A percentile compares a stretch with the other conserved stretches of the same genome.
Evolutionary conservation across 768 basidiomycete species (phyloP).

Genomic region (Stropharia rugosoannulata): DNA sequence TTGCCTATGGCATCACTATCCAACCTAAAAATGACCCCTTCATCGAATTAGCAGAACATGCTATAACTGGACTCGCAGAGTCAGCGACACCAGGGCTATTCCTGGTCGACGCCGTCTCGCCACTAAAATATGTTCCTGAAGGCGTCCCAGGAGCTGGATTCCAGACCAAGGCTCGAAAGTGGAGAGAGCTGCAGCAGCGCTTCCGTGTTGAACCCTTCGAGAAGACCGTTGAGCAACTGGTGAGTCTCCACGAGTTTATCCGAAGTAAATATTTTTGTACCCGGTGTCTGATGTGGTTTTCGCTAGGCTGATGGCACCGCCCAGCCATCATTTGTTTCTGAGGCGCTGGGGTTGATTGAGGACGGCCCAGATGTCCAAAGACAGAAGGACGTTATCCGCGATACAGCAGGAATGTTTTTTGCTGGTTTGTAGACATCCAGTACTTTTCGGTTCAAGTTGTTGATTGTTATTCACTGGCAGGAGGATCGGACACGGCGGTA

Average conservation of each 20-base stretch:
- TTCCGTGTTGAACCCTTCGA: slow-evolving; percentile 36
- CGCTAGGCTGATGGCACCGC: slow-evolving; percentile 11
- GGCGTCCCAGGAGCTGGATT: slow-evolving; percentile 52
- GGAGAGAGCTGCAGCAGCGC: slow-evolving; percentile 29
- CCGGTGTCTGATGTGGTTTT: not conserved
- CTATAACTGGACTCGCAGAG: slow-evolving; percentile 18
- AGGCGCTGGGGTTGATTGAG: slow-evolving; percentile 11
- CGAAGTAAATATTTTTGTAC: not conserved
- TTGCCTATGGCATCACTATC: slow-evolving; percentile 31
- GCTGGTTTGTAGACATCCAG: slow-evolving; percentile 1
- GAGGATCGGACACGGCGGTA: slow-evolving; percentile 16
- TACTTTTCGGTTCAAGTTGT: not conserved
- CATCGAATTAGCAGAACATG: slow-evolving; percentile 24
- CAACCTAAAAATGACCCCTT: slow-evolving; percentile 28
- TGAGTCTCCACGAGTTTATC: slow-evolving; percentile 8
- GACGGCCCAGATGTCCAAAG: slow-evolving; percentile 7
- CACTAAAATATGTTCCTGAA: slow-evolving; percentile 38
- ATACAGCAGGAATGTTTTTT: slow-evolving; percentile 17
- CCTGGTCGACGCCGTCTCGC: slow-evolving; percentile 28
- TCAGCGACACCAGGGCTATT: slow-evolving; percentile 26
- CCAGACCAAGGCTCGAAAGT: slow-evolving; percentile 35
- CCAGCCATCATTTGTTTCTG: slow-evolving; percentile 14
- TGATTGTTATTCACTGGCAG: not conserved
- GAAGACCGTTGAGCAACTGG: slow-evolving; percentile 30
- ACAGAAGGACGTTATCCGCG: slow-evolving; percentile 12